Conservation (phyloP, 352 stramenopile species). For the Phytophthora pistaciae region DNA sequence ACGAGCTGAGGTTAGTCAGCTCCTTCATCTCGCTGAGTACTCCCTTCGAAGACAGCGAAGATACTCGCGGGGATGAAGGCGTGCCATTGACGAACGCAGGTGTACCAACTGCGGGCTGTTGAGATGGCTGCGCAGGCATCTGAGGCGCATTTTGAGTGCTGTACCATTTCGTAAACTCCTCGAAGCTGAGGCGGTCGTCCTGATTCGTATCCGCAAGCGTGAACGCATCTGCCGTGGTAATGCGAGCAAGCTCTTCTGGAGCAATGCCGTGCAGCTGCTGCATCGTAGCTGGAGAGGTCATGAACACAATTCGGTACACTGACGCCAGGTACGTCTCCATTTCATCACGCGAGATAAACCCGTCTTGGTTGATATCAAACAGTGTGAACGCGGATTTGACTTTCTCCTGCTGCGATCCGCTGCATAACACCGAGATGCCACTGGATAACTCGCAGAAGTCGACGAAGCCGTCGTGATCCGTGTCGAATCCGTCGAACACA, state of each 20-base stretch:
- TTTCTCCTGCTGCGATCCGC: slow-evolving; percentile 84
- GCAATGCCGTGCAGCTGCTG: slow-evolving; percentile 61
- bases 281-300: slow-evolving; percentile 56
- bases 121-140: slow-evolving; percentile 20
- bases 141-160: slow-evolving; percentile 37
- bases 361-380: slow-evolving; percentile 91
- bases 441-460: slow-evolving; percentile 90
- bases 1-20: slow-evolving; percentile 82
- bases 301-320: slow-evolving; percentile 87
- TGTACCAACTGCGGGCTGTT: slow-evolving; percentile 2
- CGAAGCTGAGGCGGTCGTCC: slow-evolving; percentile 77
- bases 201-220: slow-evolving; percentile 62
- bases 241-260: slow-evolving; percentile 70
- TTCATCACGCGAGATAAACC: slow-evolving; percentile 82
- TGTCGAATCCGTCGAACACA: slow-evolving; percentile 86
- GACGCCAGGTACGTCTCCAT: slow-evolving; percentile 90
- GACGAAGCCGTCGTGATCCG: slow-evolving; percentile 77
- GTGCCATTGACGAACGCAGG: slow-evolving; percentile 2
- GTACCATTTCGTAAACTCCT: slow-evolving; percentile 91
- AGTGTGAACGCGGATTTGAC: slow-evolving; percentile 83
- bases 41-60: slow-evolving; percentile 45
- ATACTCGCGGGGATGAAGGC: slow-evolving; percentile 17
- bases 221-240: slow-evolving; percentile 83
- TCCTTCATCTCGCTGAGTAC: slow-evolving; percentile 80
- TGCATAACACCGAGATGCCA: slow-evolving; percentile 85